A percentile compares a stretch with the other conserved stretches of the same genome.
These are phyloP conservation scores for Hemileccinum rubropunctum DNA, from an alignment of 768 basidiomycete genomes.

Conservation along the genomic window DNA sequence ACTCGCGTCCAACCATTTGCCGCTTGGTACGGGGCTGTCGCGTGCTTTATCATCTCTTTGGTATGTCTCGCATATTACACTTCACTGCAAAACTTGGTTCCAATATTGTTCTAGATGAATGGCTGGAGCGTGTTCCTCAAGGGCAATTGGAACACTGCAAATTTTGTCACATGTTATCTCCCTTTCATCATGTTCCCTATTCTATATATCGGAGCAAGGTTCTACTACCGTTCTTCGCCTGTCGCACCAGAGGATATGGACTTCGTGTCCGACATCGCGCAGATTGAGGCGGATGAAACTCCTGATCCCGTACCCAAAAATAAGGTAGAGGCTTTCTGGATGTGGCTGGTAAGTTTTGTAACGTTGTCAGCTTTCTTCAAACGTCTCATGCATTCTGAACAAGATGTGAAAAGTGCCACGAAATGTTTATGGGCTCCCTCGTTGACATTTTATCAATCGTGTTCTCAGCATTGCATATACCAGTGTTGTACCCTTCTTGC, in stretches of 20 bases:
- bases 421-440: neutral
- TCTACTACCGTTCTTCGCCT: constrained; percentile 34
- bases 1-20: constrained; percentile 70
- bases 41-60: constrained; percentile 51
- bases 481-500: constrained; percentile 1
- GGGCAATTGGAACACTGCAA: constrained; percentile 51
- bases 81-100: constrained; percentile 2
- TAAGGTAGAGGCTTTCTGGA: constrained; percentile 68
- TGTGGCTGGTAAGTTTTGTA: constrained; percentile 61
- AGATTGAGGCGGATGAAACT: constrained; percentile 66
- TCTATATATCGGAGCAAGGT: constrained; percentile 59
- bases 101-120: constrained; percentile 43
- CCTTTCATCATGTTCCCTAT: constrained; percentile 72
- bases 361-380: neutral
- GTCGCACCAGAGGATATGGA: constrained; percentile 70
- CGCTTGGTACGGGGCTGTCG: constrained; percentile 48
- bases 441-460: neutral
- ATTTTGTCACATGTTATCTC: constrained; percentile 85
- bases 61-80: constrained; percentile 41
- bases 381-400: constrained; percentile 2
- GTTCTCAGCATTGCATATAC: neutral
- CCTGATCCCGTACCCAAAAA: constrained; percentile 75
- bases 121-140: constrained; percentile 53
- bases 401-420: constrained; percentile 18
- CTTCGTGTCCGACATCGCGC: constrained; percentile 66